These are phyloP conservation scores for Saccharomycopsis microspora DNA, from an alignment of 805 yeast species.

Conservation along the genomic window DNA sequence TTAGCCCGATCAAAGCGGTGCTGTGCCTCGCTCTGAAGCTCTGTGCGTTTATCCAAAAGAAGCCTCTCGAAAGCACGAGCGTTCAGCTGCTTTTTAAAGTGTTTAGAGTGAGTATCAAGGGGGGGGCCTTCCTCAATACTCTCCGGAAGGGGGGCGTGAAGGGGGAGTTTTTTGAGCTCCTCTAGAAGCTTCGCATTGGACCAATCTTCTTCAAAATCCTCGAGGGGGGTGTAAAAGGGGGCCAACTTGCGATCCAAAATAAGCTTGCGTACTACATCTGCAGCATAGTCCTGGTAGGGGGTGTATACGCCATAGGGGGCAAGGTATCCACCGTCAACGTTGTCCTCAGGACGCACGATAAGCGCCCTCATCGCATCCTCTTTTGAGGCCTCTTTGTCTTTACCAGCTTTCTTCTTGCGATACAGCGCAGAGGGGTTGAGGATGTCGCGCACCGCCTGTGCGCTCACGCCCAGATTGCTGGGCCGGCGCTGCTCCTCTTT, in stretches of 20 bases:
- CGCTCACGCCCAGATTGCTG: conserved; percentile 17
- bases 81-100: conserved; percentile 29
- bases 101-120: conserved; percentile 15
- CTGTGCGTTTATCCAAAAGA: conserved; percentile 28
- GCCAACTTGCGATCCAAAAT: conserved; percentile 66
- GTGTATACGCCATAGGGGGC: conserved; percentile 87
- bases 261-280: conserved; percentile 57
- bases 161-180: conserved; percentile 35
- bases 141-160: conserved; percentile 42
- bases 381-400: conserved; percentile 41
- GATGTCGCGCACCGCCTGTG: conserved; percentile 19
- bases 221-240: conserved; percentile 85
- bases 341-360: conserved; percentile 51
- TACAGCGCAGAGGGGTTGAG: conserved; percentile 17
- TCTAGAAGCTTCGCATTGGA: conserved; percentile 53
- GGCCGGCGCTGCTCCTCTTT: conserved; percentile 25
- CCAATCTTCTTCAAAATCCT: conserved; percentile 69
- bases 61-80: conserved; percentile 29
- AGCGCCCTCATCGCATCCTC: conserved; percentile 46
- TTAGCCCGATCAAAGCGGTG: conserved; percentile 23
- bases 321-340: conserved; percentile 87
- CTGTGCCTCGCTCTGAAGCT: conserved; percentile 28
- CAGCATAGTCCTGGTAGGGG: conserved; percentile 62
- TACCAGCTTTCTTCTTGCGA: conserved; percentile 30
- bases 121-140: conserved; percentile 21